Evolutionary conservation across 768 basidiomycete species (phyloP), one percentile per base, ranked within the genome.

Genomic region (Tricholoma hemisulphureum): DNA sequence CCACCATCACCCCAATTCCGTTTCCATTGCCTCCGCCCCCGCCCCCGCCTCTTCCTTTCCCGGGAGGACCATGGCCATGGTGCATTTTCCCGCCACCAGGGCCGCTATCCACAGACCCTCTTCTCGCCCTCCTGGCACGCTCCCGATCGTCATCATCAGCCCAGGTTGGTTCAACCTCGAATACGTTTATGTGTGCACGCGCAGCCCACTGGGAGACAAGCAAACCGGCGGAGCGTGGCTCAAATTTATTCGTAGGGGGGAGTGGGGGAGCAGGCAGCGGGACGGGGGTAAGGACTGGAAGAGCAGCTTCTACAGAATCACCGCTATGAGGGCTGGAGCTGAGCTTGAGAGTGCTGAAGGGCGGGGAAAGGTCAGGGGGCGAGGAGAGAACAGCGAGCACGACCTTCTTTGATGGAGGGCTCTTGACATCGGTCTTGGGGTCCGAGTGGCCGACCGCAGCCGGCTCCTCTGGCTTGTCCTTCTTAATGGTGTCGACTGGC

Each of bases 141-240:
- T 67, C 71, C 14, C 71, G 72, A 20, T 66, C 71, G 9, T 63
- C 66, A n/a, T 69, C 67, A 10, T 61, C 68, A 37, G 73, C 74
- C 29, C 72, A 66, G 11, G 76, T 74, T 5, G 85, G 77, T 13
- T 80, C 73, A 24, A 91, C 75, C 39, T 84, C 80, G 32, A 91
- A 65, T 6, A 85, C 70, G 1, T 78, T 68, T 43, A 93, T 75
- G 1, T 82, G 81, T 11, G 87, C 86, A 31, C 80, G 81, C 2
- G 75, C 69, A 7, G 88, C 91, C 91, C 91, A 93, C 37, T 79
- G 75, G 0, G 79, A 67, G 37, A 91, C 83, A 29, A 91, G 74
- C 2, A 77, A 69, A 3, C 91, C 90, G 1, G 82, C 73, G 1
- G 85, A 83, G 53, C 89, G 83, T 16, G 81, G 79, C 64, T 91